Evolutionary conservation across 441 rosid genomes (phyloP), one percentile per base, ranked within the genome.

Genomic region (Macaranga tanarius): DNA sequence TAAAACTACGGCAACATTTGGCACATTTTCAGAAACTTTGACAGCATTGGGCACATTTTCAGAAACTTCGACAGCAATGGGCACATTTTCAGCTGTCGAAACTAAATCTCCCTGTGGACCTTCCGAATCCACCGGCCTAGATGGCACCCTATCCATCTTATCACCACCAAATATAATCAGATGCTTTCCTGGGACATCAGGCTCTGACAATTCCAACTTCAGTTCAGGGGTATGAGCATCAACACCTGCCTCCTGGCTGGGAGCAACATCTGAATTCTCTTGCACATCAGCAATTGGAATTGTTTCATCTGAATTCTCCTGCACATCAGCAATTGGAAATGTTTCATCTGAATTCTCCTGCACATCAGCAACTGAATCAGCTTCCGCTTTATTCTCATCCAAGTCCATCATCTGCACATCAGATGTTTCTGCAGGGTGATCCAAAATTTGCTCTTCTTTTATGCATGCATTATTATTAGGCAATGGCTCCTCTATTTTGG

Each of bases 341-440:
- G 50, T 78, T 19, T 77, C 84, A 42, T 42, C 47, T 42, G 59
- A 11, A 50, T 57, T 71, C 73, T 81, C 87, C 70, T 65, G 57
- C 3, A 31, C 38, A 59, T 55, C 76, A 51, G 60, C 76, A 59
- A 57, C n/a, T n/a, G 76, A 57, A 70, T 77, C 69, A 55, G 48
- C 77, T 23, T 76, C 84, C 40, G 34, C 63, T 69, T 80, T 83
- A n/a, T 76, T 81, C 65, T 73, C 70, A 74, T 76, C 85, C 40
- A 71, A 38, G 65, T 72, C 67, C 69, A 62, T 25, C 66, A 58
- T 61, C 15, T 68, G 67, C 7, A 62, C 74, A 16, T 79, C 78
- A 22, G 45, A 45, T 68, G 70, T 74, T 81, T 84, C 82, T 13
- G 50, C 75, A 65, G 80, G 81, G 67, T 74, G 56, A 50, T 65